Evolutionary conservation across 225 moss, liverwort and hornwort species (phyloP), one percentile per base, ranked within the genome.

Genomic region (Polytrichum formosum): DNA sequence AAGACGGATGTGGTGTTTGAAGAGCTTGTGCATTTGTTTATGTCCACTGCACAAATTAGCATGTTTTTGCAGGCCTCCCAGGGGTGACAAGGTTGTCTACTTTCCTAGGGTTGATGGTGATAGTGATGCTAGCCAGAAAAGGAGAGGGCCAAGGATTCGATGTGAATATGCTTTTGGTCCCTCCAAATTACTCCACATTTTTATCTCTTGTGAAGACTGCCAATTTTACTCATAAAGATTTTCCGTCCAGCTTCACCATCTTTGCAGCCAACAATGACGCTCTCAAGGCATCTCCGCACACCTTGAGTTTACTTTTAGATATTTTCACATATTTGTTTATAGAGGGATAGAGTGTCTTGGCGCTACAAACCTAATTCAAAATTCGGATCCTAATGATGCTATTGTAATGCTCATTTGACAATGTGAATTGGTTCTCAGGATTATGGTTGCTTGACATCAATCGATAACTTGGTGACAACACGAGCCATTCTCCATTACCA

Each of bases 231-330:
- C 30, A 28, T 30, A 64, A 64, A 64, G 18, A 26, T n/a, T 30
- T 64, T 7, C 64, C 64, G 6, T 64, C 64, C 29, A 64, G 64
- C 27, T 64, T 64, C 18, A 64, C 64, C 20, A 30, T 64, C 17
- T 64, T 64, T 64, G 64, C 64, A 29, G 29, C 64, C 30, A 64
- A 64, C 64, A 64, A 64, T 20, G 64, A 64, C 18, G 64, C 64
- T 64, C 27, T 64, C 28, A 30, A 64, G 64, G 64, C 30, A 64
- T 46, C 46, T 46, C 13, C 16, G 13, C 16, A 46, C 46, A 46
- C 46, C 46, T 46, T 16, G 9, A 9, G 35, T 9, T 35, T 35
- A 35, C 0, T 31, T 35, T 8, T 9, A 13, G 13, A 46, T 46
- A 1, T 46, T 13, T 46, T 46, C 16, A 46, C 46, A 16, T 16